Conservation (phyloP, 768 basidiomycete genomes). For the Podaxis carcinomalis region DNA sequence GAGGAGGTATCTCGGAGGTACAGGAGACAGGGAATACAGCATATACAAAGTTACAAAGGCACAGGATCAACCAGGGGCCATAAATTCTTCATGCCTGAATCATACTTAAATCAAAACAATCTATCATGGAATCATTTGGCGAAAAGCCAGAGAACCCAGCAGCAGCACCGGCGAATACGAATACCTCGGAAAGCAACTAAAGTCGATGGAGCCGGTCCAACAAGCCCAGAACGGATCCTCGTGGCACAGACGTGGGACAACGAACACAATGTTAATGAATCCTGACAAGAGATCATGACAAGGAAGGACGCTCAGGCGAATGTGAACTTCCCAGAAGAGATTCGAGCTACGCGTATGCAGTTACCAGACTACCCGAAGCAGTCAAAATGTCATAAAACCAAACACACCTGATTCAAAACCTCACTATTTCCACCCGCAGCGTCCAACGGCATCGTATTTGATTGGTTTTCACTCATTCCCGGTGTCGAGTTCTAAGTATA, state of each 20-base stretch:
- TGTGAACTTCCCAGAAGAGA: conserved; percentile 5
- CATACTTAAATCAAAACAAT: neutral
- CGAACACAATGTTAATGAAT: neutral
- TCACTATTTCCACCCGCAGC: neutral
- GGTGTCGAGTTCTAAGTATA: neutral
- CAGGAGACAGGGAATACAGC: neutral
- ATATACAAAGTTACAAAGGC: neutral
- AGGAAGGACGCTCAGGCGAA: conserved; percentile 1
- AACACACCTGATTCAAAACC: conserved; percentile 9
- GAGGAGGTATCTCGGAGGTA: neutral
- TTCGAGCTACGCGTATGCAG: neutral
- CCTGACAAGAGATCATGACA: neutral
- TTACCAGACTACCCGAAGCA: neutral
- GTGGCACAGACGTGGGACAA: neutral
- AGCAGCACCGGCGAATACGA: neutral
- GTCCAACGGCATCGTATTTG: conserved; percentile 1
- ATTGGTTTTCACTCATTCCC: conserved; percentile 1
- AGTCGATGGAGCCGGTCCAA: neutral
- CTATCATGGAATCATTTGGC: neutral
- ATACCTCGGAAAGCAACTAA: neutral
- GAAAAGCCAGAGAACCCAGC: neutral
- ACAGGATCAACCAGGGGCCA: neutral
- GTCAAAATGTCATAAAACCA: neutral
- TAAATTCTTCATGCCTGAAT: neutral
- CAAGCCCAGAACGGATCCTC: neutral